Conservation (phyloP, 2,329 filamentous ascomycete species). For the Penicillium sp. region DNA sequence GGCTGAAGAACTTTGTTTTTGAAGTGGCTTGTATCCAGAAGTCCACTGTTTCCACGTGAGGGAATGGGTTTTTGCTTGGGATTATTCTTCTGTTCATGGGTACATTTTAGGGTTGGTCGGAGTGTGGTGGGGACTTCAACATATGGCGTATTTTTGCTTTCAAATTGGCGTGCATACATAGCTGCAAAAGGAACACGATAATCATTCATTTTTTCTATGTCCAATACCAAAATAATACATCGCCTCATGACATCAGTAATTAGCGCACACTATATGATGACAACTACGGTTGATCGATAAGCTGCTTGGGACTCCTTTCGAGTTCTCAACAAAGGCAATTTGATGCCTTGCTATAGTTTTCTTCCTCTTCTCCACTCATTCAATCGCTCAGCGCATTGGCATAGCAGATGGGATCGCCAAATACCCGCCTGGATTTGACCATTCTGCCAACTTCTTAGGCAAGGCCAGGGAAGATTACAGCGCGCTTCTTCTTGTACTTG, state of each 20-base stretch:
- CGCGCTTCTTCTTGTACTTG: conserved; percentile 94
- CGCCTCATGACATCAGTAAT: neutral
- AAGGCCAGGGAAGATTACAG: conserved; percentile 74
- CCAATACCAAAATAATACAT: conserved; percentile 9
- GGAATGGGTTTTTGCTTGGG: conserved; percentile 6
- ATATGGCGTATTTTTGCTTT: conserved; percentile 16
- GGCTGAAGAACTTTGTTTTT: neutral
- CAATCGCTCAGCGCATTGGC: neutral
- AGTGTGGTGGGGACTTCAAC: conserved; percentile 7
- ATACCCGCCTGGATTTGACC: neutral
- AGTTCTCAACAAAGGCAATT: neutral
- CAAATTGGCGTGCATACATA: conserved; percentile 10
- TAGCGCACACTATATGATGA: conserved; percentile 6
- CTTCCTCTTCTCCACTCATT: neutral
- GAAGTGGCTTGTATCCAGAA: neutral
- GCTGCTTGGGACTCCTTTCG: neutral
- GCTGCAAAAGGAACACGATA: conserved; percentile 11
- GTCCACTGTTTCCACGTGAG: neutral
- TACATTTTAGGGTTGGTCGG: conserved; percentile 8
- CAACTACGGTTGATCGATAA: neutral
- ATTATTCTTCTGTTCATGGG: neutral
- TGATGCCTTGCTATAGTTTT: neutral
- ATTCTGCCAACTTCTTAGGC: conserved; percentile 49
- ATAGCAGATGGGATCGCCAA: neutral
- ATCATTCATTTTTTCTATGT: conserved; percentile 19